Evolutionary conservation across 202 grass and related monocot species (phyloP), one percentile per base, ranked within the genome.

Genomic region (Dendrocalamus latiflorus): DNA sequence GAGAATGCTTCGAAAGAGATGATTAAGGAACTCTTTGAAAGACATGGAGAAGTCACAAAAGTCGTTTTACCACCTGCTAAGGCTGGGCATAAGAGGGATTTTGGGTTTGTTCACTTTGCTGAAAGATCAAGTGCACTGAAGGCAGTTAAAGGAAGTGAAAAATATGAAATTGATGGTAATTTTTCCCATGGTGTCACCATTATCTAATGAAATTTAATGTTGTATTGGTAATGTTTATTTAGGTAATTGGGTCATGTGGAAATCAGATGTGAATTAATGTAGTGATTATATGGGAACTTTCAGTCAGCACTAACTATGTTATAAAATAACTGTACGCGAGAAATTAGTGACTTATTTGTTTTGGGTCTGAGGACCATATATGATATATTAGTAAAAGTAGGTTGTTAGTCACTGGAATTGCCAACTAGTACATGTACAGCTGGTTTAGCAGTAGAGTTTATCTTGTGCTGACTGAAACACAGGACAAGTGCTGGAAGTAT

Each of bases 41-140:
- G 38, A 38, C 85, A 95, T 85, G 96, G 96, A 65, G 96, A 98
- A 61, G 77, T 98, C 53, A 93, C 89, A 68, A 98, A 93, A 83
- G 42, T 98, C 3, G 93, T 95, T 56, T 70, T 98, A 68, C 96
- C 96, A 38, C 96, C 91, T 81, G 85, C 89, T 73, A 98, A 98
- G 75, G 87, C 87, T 78, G 96, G 93, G 8, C 91, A 95, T 70
- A 98, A 93, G 89, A 90, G 91, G 34, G 93, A 98, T 88, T 98
- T 98, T 83, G 96, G 93, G 37, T 98, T 98, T 84, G 76, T 98
- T 81, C 96, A 98, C 82, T 98, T 93, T 4, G 91, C 91, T 72
- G 93, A 98, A 83, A 98, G 96, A 87, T 93, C 96, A 80, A 98
- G 87, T 25, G 93, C 93, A 54, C 54, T 98, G 81, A 98, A 93